Evolutionary conservation across 2,329 filamentous ascomycete species (phyloP), one percentile per base, ranked within the genome.

Genomic region (Torrubiellomyces zombiae): DNA sequence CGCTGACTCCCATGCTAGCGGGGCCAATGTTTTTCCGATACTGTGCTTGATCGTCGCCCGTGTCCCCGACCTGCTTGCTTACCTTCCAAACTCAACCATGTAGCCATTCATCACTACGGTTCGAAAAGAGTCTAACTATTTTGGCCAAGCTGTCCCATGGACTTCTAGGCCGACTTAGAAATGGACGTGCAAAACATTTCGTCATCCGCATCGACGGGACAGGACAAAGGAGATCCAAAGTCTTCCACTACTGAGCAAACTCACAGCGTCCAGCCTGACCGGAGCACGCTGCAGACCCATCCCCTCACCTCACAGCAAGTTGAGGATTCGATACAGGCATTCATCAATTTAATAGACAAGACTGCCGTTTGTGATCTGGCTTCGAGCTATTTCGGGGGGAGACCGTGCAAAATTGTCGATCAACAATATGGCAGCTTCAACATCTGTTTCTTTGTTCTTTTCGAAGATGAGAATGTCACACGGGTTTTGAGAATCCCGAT

Each of bases 371-470:
- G 36, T 27, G 30, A 29, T 20, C 28, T 42, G 18, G 39, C 34
- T 18, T 38, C 37, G 23, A 30, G 19, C 14, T 27, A 32, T 27
- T 35, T 37, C 17, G n/a, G 32, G 25, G 35, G 29, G 15, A 35
- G 20, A 21, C 20, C 20, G 8, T 40, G 34, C 25, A 16, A 20
- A 18, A 30, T 42, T 10, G 31, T 34, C n/a, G 27, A 28, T 9
- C 28, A 25, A 21, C 16, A 29, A 5, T 35, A 23, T 25, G 34
- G 38, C 10, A 40, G 37, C 27, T 40, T 36, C 21, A 39, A 40
- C 24, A 28, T 33, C 16, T 39, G 38, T 20, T 39, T 37, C 28
- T 39, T 38, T n/a, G 23, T 40, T 24, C 26, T 31, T 10, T 38
- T 30, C 11, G 11, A 25, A 7, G 7, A 9, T 12, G 20, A 22